These are phyloP conservation scores for Fusarium sarcochroum DNA, from an alignment of 2,329 filamentous ascomycete genomes.

Conservation along the genomic window DNA sequence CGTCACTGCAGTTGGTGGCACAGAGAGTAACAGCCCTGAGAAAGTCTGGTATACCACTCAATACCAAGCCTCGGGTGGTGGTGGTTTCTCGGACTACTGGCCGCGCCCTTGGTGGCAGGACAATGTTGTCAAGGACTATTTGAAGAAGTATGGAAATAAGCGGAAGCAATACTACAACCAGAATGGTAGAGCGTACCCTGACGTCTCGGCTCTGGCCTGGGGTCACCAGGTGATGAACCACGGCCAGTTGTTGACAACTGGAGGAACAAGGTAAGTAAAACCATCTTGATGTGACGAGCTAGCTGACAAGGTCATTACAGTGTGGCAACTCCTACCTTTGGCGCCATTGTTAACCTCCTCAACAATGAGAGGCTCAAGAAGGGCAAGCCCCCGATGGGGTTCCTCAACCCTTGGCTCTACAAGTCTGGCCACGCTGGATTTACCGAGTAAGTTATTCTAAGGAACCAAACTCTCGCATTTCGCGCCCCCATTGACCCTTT, in stretches of 20 bases:
- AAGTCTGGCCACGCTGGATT: conserved; percentile 50
- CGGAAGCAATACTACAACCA: conserved; percentile 64
- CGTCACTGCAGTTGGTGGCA: conserved; percentile 74
- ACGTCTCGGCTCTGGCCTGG: conserved; percentile 69
- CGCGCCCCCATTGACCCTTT: neutral
- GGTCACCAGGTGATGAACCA: conserved; percentile 54
- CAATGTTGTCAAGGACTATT: conserved; percentile 62
- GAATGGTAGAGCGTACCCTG: conserved; percentile 71
- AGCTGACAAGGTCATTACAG: conserved; percentile 44
- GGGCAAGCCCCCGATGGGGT: conserved; percentile 68
- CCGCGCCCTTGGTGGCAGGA: conserved; percentile 60
- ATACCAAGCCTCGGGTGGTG: conserved; percentile 61
- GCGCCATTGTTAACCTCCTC: conserved; percentile 73
- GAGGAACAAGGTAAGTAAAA: conserved; percentile 52
- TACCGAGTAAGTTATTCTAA: conserved; percentile 52
- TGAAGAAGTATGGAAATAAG: conserved; percentile 58
- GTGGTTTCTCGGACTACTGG: conserved; percentile 66
- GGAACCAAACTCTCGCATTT: neutral
- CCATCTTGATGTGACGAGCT: fast-evolving
- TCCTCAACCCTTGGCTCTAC: conserved; percentile 75
- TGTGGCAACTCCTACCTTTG: conserved; percentile 74
- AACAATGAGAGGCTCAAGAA: conserved; percentile 72
- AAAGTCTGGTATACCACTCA: conserved; percentile 66
- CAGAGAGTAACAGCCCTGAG: conserved; percentile 66
- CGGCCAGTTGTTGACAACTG: conserved; percentile 44